Conservation (phyloP, 148 eudicot species). For the Persicaria tinctoria region DNA sequence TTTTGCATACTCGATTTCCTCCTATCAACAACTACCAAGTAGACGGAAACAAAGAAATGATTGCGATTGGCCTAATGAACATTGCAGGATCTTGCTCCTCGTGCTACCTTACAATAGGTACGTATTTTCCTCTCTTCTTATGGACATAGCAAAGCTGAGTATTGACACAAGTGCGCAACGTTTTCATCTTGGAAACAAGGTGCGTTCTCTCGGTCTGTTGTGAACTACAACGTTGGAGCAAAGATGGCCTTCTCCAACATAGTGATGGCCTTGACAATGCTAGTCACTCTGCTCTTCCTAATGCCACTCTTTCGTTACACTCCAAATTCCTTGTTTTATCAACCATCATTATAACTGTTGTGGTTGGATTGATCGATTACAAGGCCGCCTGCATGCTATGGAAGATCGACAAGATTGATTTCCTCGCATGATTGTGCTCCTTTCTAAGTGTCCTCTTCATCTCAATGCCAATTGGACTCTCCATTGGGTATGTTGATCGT, state of each 20-base stretch:
- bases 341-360: constrained; percentile 56
- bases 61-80: constrained; percentile 59
- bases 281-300: constrained; percentile 50
- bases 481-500: constrained; percentile 9
- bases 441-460: constrained; percentile 51
- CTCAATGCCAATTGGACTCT: constrained; percentile 47
- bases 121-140: background rate
- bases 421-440: constrained; percentile 43
- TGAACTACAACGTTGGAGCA: constrained; percentile 59
- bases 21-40: too few relatives aligned
- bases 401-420: constrained; percentile 58
- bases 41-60: constrained; percentile 77
- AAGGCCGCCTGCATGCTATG: constrained; percentile 44
- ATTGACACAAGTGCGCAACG: constrained; percentile 12
- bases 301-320: constrained; percentile 70
- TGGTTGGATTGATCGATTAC: constrained; percentile 53
- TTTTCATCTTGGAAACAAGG: constrained; percentile 23
- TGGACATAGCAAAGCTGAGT: background rate
- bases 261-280: constrained; percentile 51
- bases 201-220: constrained; percentile 64
- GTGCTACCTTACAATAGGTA: constrained; percentile 66
- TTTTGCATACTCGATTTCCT: too few relatives aligned
- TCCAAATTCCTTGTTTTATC: constrained; percentile 48
- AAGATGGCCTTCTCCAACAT: constrained; percentile 63
- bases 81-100: constrained; percentile 67